These are phyloP conservation scores for Globisporangium canariense DNA, from an alignment of 352 stramenopile genomes.

Conservation along the genomic window DNA sequence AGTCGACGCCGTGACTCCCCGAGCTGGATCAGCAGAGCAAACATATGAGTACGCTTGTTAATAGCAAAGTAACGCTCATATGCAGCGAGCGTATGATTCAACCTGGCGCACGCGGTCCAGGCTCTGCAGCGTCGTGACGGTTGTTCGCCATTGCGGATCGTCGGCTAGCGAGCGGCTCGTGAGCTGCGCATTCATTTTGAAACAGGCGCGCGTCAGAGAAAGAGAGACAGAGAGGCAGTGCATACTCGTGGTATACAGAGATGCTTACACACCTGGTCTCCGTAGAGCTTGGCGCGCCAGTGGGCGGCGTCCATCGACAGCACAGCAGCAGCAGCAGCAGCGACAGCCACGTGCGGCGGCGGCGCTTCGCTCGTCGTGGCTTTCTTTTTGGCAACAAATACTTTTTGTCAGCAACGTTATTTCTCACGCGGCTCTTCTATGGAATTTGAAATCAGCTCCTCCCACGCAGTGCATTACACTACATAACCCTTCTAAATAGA, in stretches of 20 bases:
- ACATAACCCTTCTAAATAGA: neutral
- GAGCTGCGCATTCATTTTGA: neutral
- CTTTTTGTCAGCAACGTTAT: neutral
- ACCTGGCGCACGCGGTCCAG: conserved; percentile 37
- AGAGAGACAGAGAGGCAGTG: neutral
- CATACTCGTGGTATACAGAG: neutral
- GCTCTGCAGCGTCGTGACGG: conserved; percentile 32
- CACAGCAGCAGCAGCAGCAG: neutral
- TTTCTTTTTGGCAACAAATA: neutral
- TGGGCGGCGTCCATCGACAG: neutral
- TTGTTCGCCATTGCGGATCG: conserved; percentile 26
- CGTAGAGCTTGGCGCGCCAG: conserved; percentile 5
- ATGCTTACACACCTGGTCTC: neutral
- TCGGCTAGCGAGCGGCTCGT: conserved; percentile 15
- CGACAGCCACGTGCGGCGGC: neutral
- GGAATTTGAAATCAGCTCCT: neutral
- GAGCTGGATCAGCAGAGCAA: conserved; percentile 15
- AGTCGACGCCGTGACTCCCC: conserved; percentile 17
- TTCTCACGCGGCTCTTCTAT: neutral
- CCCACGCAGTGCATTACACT: neutral
- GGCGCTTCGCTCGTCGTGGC: neutral
- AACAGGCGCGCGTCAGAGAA: neutral
- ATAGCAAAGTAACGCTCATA: neutral
- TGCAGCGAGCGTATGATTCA: neutral
- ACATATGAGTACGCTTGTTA: neutral